Evolutionary conservation across 768 basidiomycete genomes (phyloP).

Genomic region (Rhodotorula toruloides): DNA sequence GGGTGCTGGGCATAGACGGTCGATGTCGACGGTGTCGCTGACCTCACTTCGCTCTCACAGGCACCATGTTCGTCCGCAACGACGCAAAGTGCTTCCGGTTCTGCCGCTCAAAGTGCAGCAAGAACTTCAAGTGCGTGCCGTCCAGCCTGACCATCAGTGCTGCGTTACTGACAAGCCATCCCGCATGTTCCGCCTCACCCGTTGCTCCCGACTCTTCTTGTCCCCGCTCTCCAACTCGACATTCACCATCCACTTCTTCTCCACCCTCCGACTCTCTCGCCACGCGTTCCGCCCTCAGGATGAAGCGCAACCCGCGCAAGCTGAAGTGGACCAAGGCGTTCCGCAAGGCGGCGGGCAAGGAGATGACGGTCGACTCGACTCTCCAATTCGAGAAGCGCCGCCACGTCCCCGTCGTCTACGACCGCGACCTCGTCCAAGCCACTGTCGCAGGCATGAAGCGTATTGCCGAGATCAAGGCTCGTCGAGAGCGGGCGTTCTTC

Average conservation of each 20-base stretch:
- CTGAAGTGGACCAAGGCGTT: constrained; percentile 99
- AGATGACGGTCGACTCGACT: constrained; percentile 98
- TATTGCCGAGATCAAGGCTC: constrained; percentile 80
- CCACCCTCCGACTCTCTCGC: not conserved
- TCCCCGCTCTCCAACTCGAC: not conserved
- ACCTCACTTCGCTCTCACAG: constrained; percentile 47
- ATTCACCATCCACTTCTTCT: not conserved
- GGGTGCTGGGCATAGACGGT: too few species aligned
- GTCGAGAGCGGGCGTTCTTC: constrained; percentile 91
- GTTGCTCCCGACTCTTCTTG: not conserved
- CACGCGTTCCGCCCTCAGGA: constrained; percentile 53
- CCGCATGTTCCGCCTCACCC: not conserved
- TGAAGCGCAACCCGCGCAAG: constrained; percentile 99
- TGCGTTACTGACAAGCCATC: not conserved
- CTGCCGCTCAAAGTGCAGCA: constrained; percentile 98
- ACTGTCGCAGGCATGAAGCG: constrained; percentile 96
- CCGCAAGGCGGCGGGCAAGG: constrained; percentile 95
- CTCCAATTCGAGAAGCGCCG: constrained; percentile 99
- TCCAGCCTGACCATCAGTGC: not conserved
- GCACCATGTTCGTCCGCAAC: constrained; percentile 93
- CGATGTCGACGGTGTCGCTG: not conserved
- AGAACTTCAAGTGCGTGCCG: constrained; percentile 87
- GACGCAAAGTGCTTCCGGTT: constrained; percentile 97
- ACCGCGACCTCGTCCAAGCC: constrained; percentile 84
- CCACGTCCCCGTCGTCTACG: constrained; percentile 93